Evolutionary conservation across 805 yeast species (phyloP).

Genomic region (Naumovozyma castellii): DNA sequence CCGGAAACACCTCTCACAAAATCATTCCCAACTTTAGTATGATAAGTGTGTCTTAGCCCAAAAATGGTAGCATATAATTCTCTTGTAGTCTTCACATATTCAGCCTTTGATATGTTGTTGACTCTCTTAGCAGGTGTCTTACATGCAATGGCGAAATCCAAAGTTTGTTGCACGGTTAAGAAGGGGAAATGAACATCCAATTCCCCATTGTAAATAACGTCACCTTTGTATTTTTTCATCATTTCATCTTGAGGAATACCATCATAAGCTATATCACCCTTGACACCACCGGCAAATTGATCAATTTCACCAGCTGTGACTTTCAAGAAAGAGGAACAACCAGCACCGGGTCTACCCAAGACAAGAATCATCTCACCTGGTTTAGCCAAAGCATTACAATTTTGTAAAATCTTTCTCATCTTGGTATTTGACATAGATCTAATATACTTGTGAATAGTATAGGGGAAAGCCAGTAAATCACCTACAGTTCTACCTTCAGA

Average conservation of each 20-base stretch:
- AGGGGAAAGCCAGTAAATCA: conserved; percentile 30
- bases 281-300: conserved; percentile 35
- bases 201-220: conserved; percentile 49
- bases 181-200: conserved; percentile 70
- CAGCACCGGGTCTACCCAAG: conserved; percentile 70
- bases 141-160: conserved; percentile 59
- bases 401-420: conserved; percentile 31
- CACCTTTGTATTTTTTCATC: conserved; percentile 48
- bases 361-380: conserved; percentile 67
- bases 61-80: conserved; percentile 35
- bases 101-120: conserved; percentile 36
- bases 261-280: conserved; percentile 53
- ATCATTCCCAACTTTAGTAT: conserved; percentile 49
- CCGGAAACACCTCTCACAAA: conserved; percentile 69
- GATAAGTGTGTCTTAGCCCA: conserved; percentile 46
- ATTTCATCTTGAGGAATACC: conserved; percentile 52
- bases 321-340: conserved; percentile 63
- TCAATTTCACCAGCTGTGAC: conserved; percentile 51
- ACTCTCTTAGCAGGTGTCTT: conserved; percentile 55
- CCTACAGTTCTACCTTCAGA: conserved; percentile 34
- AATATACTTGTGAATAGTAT: conserved; percentile 24
- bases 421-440: conserved; percentile 23
- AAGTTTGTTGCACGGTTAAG: conserved; percentile 63
- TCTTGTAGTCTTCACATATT: conserved; percentile 37
- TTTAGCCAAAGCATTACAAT: conserved; percentile 37